phyloP scores from a whole-genome alignment of 331 rosid species.

The Stylosanthes scabra region DNA sequence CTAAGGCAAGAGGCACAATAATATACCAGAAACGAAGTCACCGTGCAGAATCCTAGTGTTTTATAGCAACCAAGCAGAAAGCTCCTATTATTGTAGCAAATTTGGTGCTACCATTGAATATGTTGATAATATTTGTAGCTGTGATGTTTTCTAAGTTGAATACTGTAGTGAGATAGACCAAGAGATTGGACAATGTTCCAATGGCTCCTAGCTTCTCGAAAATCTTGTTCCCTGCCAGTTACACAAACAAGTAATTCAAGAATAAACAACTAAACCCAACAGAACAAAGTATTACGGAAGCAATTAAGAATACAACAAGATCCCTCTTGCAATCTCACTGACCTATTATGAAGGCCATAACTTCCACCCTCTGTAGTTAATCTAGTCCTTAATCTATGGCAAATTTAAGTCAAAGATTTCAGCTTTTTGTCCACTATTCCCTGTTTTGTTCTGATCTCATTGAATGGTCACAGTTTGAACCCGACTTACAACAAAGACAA shows the following conservation, averaged over 20 bases:
- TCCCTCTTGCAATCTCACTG: conserved; percentile 23
- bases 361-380: conserved; percentile 77
- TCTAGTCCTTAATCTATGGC: conserved; percentile 8
- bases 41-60: conserved; percentile 72
- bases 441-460: conserved; percentile 5
- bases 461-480: background rate
- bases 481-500: background rate
- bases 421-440: background rate
- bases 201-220: conserved; percentile 94
- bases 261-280: background rate
- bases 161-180: conserved; percentile 77
- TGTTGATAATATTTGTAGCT: no score
- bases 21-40: conserved; percentile 80
- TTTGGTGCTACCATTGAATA: conserved; percentile 80
- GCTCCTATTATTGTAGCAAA: conserved; percentile 82
- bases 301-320: background rate
- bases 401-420: background rate
- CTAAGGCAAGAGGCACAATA: background rate
- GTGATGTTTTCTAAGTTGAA: conserved; percentile 77
- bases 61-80: conserved; percentile 83
- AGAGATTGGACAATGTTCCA: conserved; percentile 79
- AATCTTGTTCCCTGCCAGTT: conserved; percentile 79
- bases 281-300: background rate
- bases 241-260: conserved; percentile 28
- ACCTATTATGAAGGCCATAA: conserved; percentile 92